These are phyloP conservation scores for Podila epigama DNA, from an alignment of 192 early-diverging fungal species.

Conservation along the genomic window DNA sequence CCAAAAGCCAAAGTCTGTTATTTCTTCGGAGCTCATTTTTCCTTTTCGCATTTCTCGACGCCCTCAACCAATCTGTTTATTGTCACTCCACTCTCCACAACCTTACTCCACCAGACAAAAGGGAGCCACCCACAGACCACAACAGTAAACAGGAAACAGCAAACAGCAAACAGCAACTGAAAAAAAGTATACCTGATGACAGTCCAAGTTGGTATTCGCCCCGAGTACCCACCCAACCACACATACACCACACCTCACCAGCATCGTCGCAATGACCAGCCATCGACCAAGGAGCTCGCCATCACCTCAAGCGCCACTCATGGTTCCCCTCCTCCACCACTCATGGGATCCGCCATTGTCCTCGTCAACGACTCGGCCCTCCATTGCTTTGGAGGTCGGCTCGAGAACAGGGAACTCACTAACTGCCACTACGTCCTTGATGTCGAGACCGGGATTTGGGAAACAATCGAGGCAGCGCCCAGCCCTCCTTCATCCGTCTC, in stretches of 20 bases:
- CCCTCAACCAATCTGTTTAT: not conserved
- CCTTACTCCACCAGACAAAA: not conserved
- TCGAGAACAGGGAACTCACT: conserved; percentile 14
- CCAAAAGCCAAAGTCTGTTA: not conserved
- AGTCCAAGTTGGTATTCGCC: not conserved
- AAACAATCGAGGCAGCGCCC: not conserved
- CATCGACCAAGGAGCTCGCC: conserved; percentile 13
- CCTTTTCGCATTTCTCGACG: not conserved
- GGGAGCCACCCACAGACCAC: not conserved
- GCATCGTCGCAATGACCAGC: not conserved
- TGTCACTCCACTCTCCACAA: conserved; percentile 3
- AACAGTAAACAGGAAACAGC: no score
- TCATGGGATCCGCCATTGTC: conserved; percentile 17
- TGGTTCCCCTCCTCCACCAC: conserved; percentile 7
- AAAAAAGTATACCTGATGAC: conserved; percentile 1
- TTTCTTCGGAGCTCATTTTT: not conserved
- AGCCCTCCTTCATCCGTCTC: not conserved
- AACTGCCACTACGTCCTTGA: conserved; percentile 21
- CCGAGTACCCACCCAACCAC: not conserved
- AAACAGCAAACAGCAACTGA: not conserved
- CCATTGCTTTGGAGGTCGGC: conserved; percentile 15
- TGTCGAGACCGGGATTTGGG: conserved; percentile 11
- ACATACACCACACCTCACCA: not conserved
- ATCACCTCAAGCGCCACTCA: conserved; percentile 11
- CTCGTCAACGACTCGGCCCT: conserved; percentile 10